Base-by-base conservation (phyloP, 2,329 filamentous ascomycete species). In the Trichophyton rubrum region DNA sequence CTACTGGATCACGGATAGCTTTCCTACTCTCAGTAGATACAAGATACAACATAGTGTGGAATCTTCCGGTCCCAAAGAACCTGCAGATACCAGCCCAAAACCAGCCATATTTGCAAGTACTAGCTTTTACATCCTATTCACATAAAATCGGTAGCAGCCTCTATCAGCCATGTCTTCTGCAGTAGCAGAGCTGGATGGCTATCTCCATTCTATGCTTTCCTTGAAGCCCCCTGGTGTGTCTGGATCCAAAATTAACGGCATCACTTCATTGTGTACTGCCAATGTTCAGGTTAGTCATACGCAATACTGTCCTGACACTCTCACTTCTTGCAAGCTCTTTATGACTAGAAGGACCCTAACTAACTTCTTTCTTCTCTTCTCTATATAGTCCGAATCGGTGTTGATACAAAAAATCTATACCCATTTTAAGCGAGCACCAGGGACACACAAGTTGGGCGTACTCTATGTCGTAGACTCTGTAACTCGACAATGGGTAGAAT, bases 401-500 rank as follows among this genome's bases (percentile, higher is more conserved):
- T 85, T 99, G 71, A 89, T 97, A 69, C 90, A 96, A 75, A 96
- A 95, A 75, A 87, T 99, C 71, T 96, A 89, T 78, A 95, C 91
- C 66, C 91, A 96, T 72, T 95, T 97, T 82, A 96, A 95, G 77
- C 95, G 93, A 77, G 87, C 91, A 67, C 89, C 90, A 63, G 85
- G 85, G 73, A 95, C 90, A 73, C 92, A 99, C 83, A 99, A 99
- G 79, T 83, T 99, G 75, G 93, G 93, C 78, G 91, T 96, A 72
- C 86, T 99, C 78, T 99, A 99, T 86, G 91, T 97, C 78, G 89
- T 99, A 91, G 93, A 99, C 82, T 96, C 92, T 80, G 91, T 99
- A 83, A 92, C 91, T 75, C 90, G 93, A 77, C 92, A 95, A 80
- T 99, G 93, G 92, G 85, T 96, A 80, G 92, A 97, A 75, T 88